A percentile compares a stretch with the other conserved stretches of the same genome.
Evolutionary conservation across 2,329 filamentous ascomycete species (phyloP).

Genomic region (Didymella glomerata): DNA sequence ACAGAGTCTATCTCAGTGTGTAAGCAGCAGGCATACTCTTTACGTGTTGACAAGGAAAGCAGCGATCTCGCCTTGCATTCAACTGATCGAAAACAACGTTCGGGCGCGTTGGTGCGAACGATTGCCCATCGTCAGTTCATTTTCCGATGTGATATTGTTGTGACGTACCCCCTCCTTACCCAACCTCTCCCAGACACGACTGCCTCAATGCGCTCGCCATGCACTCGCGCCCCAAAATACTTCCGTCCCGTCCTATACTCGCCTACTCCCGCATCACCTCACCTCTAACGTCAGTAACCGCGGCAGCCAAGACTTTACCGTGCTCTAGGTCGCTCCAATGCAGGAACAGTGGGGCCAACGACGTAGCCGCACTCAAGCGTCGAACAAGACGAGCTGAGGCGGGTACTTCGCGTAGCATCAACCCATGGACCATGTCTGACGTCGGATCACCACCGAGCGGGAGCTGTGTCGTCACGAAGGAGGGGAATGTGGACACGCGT

Average conservation of each 20-base stretch:
- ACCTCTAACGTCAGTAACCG: constrained; percentile 13
- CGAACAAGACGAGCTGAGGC: background rate
- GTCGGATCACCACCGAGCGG: constrained; percentile 10
- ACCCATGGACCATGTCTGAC: constrained; percentile 19
- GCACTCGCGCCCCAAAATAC: constrained; percentile 6
- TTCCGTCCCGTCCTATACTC: constrained; percentile 2
- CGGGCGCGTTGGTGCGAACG: background rate
- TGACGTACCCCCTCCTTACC: constrained; percentile 12
- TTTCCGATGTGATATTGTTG: constrained; percentile 7
- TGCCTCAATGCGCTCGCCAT: background rate
- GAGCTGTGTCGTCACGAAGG: constrained; percentile 11
- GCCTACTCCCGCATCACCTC: constrained; percentile 16
- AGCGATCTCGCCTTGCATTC: background rate
- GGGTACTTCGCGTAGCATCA: background rate
- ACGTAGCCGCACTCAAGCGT: constrained; percentile 14
- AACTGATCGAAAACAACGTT: background rate
- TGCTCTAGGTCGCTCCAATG: constrained; percentile 15
- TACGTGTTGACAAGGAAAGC: background rate
- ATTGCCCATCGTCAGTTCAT: background rate
- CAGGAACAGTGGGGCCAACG: constrained; percentile 21
- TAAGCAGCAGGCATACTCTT: background rate
- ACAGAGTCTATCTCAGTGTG: background rate
- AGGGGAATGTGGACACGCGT: background rate
- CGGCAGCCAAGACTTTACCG: constrained; percentile 14
- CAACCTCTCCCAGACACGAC: background rate